Percentiles rank a stretch among this genome's conserved stretches.
Conservation (phyloP, 257 asterid genomes). For the Solanum tarapatanum region DNA sequence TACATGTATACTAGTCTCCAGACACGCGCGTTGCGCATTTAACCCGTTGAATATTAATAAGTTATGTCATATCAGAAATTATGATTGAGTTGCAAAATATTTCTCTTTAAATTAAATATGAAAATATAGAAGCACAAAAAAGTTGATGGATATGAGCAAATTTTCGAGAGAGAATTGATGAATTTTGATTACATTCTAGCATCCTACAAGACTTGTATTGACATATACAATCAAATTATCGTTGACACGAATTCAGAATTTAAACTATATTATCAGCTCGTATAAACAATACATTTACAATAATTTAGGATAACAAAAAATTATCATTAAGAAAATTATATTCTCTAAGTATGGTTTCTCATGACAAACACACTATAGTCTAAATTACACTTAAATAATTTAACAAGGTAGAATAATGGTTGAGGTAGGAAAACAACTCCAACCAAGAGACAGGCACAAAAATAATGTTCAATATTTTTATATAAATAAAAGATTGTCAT, state of each 20-base stretch:
- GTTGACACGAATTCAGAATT: not conserved
- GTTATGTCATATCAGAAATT: no score
- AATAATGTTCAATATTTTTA: no score
- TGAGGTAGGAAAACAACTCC: not conserved
- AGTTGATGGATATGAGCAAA: not conserved
- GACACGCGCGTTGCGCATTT: no score
- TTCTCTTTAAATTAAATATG: no score
- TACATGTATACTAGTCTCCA: no score
- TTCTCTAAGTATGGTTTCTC: not conserved
- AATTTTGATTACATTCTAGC: not conserved
- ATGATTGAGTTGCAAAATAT: no score
- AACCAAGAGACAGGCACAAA: not conserved
- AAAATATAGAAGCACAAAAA: not conserved
- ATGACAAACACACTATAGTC: not conserved
- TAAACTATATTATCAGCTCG: not conserved
- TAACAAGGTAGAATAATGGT: not conserved
- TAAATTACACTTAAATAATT: no score
- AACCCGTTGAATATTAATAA: no score
- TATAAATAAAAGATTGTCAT: no score
- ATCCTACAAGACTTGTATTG: not conserved
- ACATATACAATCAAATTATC: no score
- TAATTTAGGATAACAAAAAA: not conserved
- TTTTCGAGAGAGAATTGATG: not conserved
- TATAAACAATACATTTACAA: no score
- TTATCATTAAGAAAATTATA: not conserved